Base-by-base conservation (phyloP, 331 rosid genomes). In the Stylosanthes scabra region DNA sequence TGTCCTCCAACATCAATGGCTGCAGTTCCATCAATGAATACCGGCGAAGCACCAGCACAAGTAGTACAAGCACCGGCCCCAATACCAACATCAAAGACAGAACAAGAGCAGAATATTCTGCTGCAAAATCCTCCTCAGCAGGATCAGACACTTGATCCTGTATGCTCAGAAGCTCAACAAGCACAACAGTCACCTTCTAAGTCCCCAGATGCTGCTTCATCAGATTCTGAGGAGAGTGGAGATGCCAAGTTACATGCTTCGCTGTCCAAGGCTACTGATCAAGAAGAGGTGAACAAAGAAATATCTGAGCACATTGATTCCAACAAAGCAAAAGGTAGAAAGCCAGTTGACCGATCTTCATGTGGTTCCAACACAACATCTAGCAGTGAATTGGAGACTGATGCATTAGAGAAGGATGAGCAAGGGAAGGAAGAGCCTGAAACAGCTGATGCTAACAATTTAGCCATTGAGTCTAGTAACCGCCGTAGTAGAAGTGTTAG, bases 281-380 rank as follows among this genome's bases (percentile, higher is more conserved):
- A 74, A 54, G 96, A 74, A 54, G 96, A 84, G 79, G 87, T 79
- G 60, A 75, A 77, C 60, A 74, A 70, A 34, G 84, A 79, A 29
- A 70, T 71, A 58, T 73, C 86, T 2, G 97, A 92, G 86, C 84
- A 75, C 78, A 82, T 75, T 39, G 96, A 91, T 69, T 72, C 88
- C 39, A 72, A 83, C 78, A 70, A 87, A 77, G 74, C 42, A 4
- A 88, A 87, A 77, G 77, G 85, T 63, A 62, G 78, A 77, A 90
- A 89, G 77, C 98, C 9, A 87, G 92, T 95, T 40, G 98, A 92
- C 82, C 92, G 93, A 51, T 92, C 99, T 66, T 95, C 99, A 0
- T 95, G 99, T 82, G 96, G 98, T 73, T 90, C 99, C 68, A 95
- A 92, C 82, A 83, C 97, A 79, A 27, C 97, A 63, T 92, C 98